Evolutionary conservation across 108 stramenopile genomes (phyloP).

Genomic region (Pseudonitzschia delicatissima): DNA sequence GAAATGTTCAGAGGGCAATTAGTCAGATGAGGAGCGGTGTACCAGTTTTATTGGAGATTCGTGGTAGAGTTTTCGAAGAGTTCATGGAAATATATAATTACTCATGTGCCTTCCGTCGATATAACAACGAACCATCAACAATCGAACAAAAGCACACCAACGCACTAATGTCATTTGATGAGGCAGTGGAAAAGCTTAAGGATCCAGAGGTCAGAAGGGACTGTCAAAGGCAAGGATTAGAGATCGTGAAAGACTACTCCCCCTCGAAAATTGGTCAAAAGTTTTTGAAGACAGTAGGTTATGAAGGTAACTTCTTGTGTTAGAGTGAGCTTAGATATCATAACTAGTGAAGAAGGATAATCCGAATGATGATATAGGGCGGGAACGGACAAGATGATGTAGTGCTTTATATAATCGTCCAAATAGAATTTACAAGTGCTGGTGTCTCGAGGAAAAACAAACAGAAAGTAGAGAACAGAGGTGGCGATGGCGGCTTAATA

Average conservation of each 20-base stretch:
- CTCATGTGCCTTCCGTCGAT: slow-evolving; percentile 14
- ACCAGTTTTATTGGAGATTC: slow-evolving; percentile 18
- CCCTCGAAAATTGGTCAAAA: slow-evolving; percentile 11
- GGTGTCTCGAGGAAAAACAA: too few relatives aligned
- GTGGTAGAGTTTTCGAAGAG: slow-evolving; percentile 18
- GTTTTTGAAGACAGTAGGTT: slow-evolving; percentile 9
- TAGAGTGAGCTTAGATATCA: too few relatives aligned
- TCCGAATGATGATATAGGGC: background rate
- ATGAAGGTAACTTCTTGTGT: slow-evolving; percentile 14
- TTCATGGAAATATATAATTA: slow-evolving; percentile 26
- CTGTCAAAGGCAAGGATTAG: slow-evolving; percentile 18
- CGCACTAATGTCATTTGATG: slow-evolving; percentile 9
- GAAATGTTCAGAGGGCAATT: slow-evolving; percentile 19
- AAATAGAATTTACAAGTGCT: too few relatives aligned
- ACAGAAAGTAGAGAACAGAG: too few relatives aligned
- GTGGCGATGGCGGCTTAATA: too few relatives aligned
- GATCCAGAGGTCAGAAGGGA: background rate
- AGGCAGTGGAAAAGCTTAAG: slow-evolving; percentile 11
- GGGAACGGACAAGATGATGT: too few relatives aligned
- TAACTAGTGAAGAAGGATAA: background rate
- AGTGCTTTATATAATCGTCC: too few relatives aligned
- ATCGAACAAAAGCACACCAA: background rate
- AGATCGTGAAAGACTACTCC: slow-evolving; percentile 18
- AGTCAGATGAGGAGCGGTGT: slow-evolving; percentile 27
- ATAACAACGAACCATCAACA: slow-evolving; percentile 2